Conservation (phyloP, 1,284 basidiomycete genomes). For the Moesziomyces sp. region DNA sequence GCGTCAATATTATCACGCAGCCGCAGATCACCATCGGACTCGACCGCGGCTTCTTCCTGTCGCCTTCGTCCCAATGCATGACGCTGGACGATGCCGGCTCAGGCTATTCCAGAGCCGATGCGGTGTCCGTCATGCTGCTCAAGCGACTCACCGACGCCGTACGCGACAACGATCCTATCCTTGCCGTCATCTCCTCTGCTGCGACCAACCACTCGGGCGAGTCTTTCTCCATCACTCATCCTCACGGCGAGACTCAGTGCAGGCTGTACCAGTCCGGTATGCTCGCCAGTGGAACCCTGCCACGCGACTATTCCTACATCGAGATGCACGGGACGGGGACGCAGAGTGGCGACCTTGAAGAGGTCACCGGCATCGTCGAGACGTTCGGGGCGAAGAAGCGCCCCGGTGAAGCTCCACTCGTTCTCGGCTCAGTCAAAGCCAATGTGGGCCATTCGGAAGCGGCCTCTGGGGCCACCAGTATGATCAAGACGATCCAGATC, state of each 20-base stretch:
- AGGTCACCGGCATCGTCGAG: slow-evolving; percentile 50
- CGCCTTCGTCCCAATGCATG: slow-evolving; percentile 49
- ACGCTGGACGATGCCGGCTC: slow-evolving; percentile 46
- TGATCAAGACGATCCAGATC: slow-evolving; percentile 47
- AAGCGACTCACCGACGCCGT: slow-evolving; percentile 48
- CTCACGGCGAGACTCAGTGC: slow-evolving; percentile 42
- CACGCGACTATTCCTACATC: slow-evolving; percentile 30
- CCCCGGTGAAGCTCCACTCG: slow-evolving; percentile 16
- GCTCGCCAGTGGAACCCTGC: slow-evolving; percentile 33
- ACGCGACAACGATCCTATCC: slow-evolving; percentile 40
- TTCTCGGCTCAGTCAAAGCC: slow-evolving; percentile 47
- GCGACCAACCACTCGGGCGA: slow-evolving; percentile 53
- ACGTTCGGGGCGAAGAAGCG: slow-evolving; percentile 47
- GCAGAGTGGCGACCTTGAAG: slow-evolving; percentile 49
- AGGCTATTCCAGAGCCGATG: slow-evolving; percentile 51
- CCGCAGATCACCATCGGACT: slow-evolving; percentile 54
- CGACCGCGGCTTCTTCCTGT: slow-evolving; percentile 53
- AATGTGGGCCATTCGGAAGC: slow-evolving; percentile 54
- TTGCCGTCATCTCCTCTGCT: slow-evolving; percentile 43
- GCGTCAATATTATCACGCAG: slow-evolving; percentile 51
- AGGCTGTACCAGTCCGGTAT: slow-evolving; percentile 41
- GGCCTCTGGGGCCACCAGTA: slow-evolving; percentile 41
- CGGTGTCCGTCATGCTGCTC: slow-evolving; percentile 43
- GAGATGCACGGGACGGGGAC: slow-evolving; percentile 57
- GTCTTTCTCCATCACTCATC: slow-evolving; percentile 53